Conservation (phyloP, 192 early-diverging fungal species). For the Backusella westeae region DNA sequence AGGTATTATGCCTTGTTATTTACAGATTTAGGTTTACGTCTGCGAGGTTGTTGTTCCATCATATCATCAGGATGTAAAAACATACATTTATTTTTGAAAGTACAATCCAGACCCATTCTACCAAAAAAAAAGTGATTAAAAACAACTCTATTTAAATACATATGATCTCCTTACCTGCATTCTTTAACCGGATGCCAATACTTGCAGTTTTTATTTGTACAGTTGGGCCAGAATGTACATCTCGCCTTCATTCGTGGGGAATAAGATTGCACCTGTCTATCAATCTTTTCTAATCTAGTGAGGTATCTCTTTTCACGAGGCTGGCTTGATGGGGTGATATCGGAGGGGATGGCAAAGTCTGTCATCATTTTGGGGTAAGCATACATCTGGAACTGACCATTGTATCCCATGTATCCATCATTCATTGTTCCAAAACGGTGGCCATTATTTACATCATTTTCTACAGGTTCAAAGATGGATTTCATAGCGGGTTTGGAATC, state of each 20-base stretch:
- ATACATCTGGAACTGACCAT: not conserved
- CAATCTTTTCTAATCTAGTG: slow-evolving; percentile 20
- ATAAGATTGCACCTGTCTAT: slow-evolving; percentile 20
- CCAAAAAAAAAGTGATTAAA: not conserved
- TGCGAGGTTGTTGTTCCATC: not conserved
- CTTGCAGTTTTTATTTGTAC: slow-evolving; percentile 56
- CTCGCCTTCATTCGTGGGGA: slow-evolving; percentile 25
- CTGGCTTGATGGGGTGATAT: not conserved
- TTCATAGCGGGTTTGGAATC: not conserved
- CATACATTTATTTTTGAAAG: slow-evolving; percentile 9
- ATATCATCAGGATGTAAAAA: slow-evolving; percentile 12
- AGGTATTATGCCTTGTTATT: not conserved
- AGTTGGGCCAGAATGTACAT: slow-evolving; percentile 48
- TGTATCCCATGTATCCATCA: not conserved
- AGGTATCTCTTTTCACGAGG: slow-evolving; percentile 8
- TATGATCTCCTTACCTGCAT: slow-evolving; percentile 40
- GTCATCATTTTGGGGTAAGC: not conserved
- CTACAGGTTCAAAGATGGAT: not conserved
- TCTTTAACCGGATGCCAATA: slow-evolving; percentile 41
- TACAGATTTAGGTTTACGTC: not conserved
- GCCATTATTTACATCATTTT: slow-evolving; percentile 10
- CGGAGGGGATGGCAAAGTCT: not conserved
- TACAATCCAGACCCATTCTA: slow-evolving; percentile 1
- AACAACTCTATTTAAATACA: not conserved
- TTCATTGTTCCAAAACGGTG: not conserved